Conservation (phyloP, 345 rosid genomes). For the Arabis hirsuta region DNA sequence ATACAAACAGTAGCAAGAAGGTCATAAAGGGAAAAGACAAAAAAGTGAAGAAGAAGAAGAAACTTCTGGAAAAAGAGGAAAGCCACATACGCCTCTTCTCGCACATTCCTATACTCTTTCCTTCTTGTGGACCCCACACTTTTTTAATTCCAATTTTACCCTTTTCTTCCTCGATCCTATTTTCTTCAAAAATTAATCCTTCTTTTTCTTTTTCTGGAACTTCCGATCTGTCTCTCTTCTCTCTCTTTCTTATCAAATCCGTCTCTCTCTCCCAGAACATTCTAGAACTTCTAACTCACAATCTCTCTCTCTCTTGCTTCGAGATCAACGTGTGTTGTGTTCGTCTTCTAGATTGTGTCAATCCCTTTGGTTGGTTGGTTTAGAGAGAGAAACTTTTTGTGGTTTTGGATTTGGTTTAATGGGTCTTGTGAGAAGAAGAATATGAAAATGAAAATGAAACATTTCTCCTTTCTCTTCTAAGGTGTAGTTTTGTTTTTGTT, state of each 20-base stretch:
- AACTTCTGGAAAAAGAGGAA: constrained; percentile 61
- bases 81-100: constrained; percentile 44
- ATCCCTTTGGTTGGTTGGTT: constrained; percentile 33
- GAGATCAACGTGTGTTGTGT: constrained; percentile 34
- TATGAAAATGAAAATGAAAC: constrained; percentile 5
- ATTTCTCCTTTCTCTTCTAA: constrained; percentile 15
- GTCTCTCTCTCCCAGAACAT: constrained; percentile 60
- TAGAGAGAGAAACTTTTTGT: constrained; percentile 1
- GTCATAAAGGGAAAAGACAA: background rate
- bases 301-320: constrained; percentile 6
- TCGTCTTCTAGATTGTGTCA: constrained; percentile 19
- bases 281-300: constrained; percentile 59
- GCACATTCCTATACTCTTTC: constrained; percentile 44
- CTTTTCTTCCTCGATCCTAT: constrained; percentile 14
- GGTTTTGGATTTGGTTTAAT: constrained; percentile 30
- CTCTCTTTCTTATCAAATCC: constrained; percentile 48
- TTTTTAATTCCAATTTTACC: constrained; percentile 29
- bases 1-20: constrained; percentile 1
- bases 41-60: background rate
- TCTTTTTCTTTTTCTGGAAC: constrained; percentile 49
- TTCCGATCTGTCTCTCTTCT: constrained; percentile 41
- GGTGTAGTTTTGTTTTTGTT: background rate
- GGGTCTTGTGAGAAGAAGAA: constrained; percentile 16
- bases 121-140: constrained; percentile 38
- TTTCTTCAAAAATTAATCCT: background rate